These are phyloP conservation scores for Pseudovirgaria hyperparasitica DNA, from an alignment of 2,329 filamentous ascomycete species.

Conservation along the genomic window DNA sequence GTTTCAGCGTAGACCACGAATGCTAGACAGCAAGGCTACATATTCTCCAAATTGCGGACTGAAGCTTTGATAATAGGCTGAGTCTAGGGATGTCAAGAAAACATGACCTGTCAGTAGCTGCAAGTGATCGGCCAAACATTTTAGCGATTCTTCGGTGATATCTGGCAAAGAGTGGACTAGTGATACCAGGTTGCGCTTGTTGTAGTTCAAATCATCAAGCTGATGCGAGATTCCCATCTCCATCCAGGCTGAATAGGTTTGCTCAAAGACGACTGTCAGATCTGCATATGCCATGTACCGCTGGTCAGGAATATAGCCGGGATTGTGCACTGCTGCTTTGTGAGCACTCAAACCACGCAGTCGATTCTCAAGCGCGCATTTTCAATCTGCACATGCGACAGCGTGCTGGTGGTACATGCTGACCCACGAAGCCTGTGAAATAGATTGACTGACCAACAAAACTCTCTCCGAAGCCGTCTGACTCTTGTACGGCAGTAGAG, in stretches of 20 bases:
- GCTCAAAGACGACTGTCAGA: slow-evolving; percentile 12
- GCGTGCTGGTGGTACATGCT: no score
- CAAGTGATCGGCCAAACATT: no score
- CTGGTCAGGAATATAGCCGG: slow-evolving; percentile 11
- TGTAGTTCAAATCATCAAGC: slow-evolving; percentile 7
- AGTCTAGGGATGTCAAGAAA: no score
- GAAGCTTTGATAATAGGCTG: no score
- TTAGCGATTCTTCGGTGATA: no score
- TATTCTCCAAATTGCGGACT: no score
- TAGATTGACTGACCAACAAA: slow-evolving; percentile 12
- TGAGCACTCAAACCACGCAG: slow-evolving; percentile 7
- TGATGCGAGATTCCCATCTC: slow-evolving; percentile 4
- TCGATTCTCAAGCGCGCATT: neutral
- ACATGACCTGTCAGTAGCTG: no score
- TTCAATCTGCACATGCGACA: no score
- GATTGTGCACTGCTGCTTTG: slow-evolving; percentile 13
- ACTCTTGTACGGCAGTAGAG: slow-evolving; percentile 8
- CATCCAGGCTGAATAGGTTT: slow-evolving; percentile 10
- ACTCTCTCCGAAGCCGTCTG: slow-evolving; percentile 13
- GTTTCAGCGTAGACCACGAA: no score
- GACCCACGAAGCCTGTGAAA: slow-evolving; percentile 13
- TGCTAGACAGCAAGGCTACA: no score
- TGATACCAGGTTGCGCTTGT: slow-evolving; percentile 8
- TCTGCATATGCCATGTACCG: slow-evolving; percentile 8
- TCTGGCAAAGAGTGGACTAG: slow-evolving; percentile 12